These are phyloP conservation scores for Mastigamoeba balamuthi DNA, from an alignment of 78 protist genomes.

Conservation along the genomic window DNA sequence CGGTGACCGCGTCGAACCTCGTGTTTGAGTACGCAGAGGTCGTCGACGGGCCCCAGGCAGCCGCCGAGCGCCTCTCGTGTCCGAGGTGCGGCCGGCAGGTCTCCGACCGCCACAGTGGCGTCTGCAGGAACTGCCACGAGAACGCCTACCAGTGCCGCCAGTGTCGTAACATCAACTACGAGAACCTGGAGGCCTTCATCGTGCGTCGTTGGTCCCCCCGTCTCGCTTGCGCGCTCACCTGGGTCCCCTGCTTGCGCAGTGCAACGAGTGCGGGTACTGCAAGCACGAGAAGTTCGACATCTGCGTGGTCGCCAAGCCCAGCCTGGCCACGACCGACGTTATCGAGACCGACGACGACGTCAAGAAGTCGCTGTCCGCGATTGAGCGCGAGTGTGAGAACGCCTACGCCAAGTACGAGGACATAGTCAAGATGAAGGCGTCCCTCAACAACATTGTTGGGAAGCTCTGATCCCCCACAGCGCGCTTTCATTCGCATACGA, in stretches of 20 bases:
- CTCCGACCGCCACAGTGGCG: slow-evolving; percentile 68
- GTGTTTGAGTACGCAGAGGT: slow-evolving; percentile 69
- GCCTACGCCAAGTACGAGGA: slow-evolving; percentile 39
- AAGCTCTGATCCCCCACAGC: too few relatives aligned
- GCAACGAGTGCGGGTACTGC: slow-evolving; percentile 90
- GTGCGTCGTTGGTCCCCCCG: background rate
- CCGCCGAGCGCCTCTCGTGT: slow-evolving; percentile 46
- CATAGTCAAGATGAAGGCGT: background rate
- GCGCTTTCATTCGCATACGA: too few relatives aligned
- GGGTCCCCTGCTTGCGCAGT: slow-evolving; percentile 3
- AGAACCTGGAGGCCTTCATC: slow-evolving; percentile 75
- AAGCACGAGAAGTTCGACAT: slow-evolving; percentile 62
- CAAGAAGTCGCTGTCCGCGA: slow-evolving; percentile 7
- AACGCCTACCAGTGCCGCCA: slow-evolving; percentile 90
- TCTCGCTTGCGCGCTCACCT: background rate
- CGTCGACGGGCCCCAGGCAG: slow-evolving; percentile 21
- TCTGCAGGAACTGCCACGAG: slow-evolving; percentile 84
- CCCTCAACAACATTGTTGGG: too few relatives aligned
- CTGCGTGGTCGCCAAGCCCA: slow-evolving; percentile 33
- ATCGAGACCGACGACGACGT: slow-evolving; percentile 53
- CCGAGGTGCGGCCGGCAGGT: slow-evolving; percentile 70
- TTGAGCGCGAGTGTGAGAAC: slow-evolving; percentile 47
- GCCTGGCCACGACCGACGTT: slow-evolving; percentile 30
- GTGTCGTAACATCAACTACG: slow-evolving; percentile 92
- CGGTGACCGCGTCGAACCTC: slow-evolving; percentile 58